These are phyloP conservation scores for Caryopteris hybrid DNA, from an alignment of 305 asterid species.

Conservation along the genomic window DNA sequence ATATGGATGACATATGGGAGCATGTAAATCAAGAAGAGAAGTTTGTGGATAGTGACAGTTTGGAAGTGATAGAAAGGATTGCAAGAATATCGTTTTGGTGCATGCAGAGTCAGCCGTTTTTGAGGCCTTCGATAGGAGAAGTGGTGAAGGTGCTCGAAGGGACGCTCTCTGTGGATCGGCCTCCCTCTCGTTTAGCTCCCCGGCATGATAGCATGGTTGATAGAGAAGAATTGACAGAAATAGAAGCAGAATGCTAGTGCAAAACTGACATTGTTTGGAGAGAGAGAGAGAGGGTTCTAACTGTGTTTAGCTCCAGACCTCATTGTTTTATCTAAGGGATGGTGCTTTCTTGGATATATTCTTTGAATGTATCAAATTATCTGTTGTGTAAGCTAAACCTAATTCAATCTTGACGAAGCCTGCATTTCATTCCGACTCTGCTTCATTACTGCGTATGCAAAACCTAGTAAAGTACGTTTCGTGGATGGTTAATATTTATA, in stretches of 20 bases:
- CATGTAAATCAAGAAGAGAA: slow-evolving; percentile 22
- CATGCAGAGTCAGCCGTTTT: slow-evolving; percentile 52
- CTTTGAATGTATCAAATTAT: slow-evolving; percentile 11
- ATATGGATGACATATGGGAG: slow-evolving; percentile 29
- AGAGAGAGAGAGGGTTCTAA: slow-evolving; percentile 18
- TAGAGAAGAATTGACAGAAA: slow-evolving; percentile 28
- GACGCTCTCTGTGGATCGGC: slow-evolving; percentile 57
- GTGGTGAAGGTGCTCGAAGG: slow-evolving; percentile 73
- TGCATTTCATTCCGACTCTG: not conserved
- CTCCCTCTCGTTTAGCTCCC: slow-evolving; percentile 40
- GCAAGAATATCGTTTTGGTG: slow-evolving; percentile 65
- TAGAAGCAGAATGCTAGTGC: slow-evolving; percentile 32
- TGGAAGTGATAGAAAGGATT: slow-evolving; percentile 44
- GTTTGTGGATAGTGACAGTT: slow-evolving; percentile 17
- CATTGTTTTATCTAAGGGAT: slow-evolving; percentile 18
- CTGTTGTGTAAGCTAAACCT: not conserved
- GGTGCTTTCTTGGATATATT: slow-evolving; percentile 4
- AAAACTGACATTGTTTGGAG: too few species aligned
- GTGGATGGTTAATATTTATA: too few species aligned
- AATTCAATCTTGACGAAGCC: slow-evolving; percentile 2
- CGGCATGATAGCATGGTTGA: slow-evolving; percentile 19
- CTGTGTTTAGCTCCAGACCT: slow-evolving; percentile 27
- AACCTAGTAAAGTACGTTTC: too few species aligned
- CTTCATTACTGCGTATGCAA: too few species aligned
- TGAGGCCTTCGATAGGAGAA: slow-evolving; percentile 64